A percentile compares a stretch with the other conserved stretches of the same genome.
Conservation (phyloP, 345 rosid genomes). For the Acer negundo region DNA sequence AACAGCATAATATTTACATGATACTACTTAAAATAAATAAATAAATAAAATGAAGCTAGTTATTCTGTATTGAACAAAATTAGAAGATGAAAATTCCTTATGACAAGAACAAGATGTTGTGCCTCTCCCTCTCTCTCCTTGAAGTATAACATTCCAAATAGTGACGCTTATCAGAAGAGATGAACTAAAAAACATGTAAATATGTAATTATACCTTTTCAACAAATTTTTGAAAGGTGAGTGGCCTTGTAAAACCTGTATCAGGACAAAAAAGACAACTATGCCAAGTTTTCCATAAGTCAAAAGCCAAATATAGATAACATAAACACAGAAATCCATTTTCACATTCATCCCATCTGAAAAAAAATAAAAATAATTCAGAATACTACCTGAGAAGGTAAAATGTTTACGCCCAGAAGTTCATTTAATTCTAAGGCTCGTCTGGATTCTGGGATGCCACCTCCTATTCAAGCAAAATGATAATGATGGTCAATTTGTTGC, state of each 20-base stretch:
- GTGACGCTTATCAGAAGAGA: neutral
- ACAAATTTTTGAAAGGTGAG: slow-evolving; percentile 43
- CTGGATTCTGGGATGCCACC: slow-evolving; percentile 50
- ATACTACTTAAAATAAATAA: neutral
- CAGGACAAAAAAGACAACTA: slow-evolving; percentile 24
- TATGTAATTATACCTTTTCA: slow-evolving; percentile 29
- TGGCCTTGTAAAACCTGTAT: slow-evolving; percentile 55
- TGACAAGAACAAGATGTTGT: neutral
- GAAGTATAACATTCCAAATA: neutral
- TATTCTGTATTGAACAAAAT: neutral
- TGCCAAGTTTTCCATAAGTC: slow-evolving; percentile 27
- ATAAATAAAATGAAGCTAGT: neutral
- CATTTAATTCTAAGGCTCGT: slow-evolving; percentile 43
- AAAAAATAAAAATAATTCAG: neutral
- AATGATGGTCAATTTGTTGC: slow-evolving; percentile 1
- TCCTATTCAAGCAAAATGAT: slow-evolving; percentile 31
- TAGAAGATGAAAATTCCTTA: neutral
- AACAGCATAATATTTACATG: neutral
- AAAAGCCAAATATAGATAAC: slow-evolving; percentile 11
- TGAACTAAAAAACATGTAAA: neutral
- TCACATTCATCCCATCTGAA: neutral
- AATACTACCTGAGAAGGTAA: slow-evolving; percentile 42
- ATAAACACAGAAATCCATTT: neutral
- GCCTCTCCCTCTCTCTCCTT: neutral
- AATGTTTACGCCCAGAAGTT: slow-evolving; percentile 45